phyloP scores from a whole-genome alignment of 352 stramenopile genomes.

The Phytophthora meadii region DNA sequence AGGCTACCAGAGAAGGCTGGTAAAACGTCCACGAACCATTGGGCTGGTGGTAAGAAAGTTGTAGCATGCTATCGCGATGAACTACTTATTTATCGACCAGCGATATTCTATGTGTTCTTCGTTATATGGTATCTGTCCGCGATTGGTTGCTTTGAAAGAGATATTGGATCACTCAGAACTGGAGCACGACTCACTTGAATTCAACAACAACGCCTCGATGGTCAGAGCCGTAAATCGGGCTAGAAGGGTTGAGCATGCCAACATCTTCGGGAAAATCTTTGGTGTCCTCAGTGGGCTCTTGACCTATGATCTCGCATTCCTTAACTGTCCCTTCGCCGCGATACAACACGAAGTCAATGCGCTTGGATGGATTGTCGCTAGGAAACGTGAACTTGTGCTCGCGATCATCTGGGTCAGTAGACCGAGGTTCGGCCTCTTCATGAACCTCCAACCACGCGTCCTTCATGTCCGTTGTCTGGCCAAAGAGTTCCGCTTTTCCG shows the following conservation, averaged over 20 bases:
- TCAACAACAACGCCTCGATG: slow-evolving; percentile 84
- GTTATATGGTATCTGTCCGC: slow-evolving; percentile 1
- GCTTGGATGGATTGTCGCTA: slow-evolving; percentile 83
- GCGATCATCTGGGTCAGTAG: slow-evolving; percentile 48
- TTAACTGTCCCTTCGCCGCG: slow-evolving; percentile 69
- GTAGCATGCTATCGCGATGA: not conserved
- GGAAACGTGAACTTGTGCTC: slow-evolving; percentile 84
- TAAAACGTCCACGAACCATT: slow-evolving; percentile 27
- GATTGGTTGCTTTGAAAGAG: not conserved
- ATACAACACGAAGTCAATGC: slow-evolving; percentile 89
- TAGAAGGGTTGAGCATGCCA: slow-evolving; percentile 79
- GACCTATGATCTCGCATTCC: slow-evolving; percentile 78
- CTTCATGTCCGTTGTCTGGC: slow-evolving; percentile 68
- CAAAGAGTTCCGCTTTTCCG: slow-evolving; percentile 58
- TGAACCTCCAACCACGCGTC: slow-evolving; percentile 81
- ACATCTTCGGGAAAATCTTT: slow-evolving; percentile 59
- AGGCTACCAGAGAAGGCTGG: slow-evolving; percentile 72
- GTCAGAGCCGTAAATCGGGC: slow-evolving; percentile 87
- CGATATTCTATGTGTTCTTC: slow-evolving; percentile 6
- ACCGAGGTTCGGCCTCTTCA: slow-evolving; percentile 66
- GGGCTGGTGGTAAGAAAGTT: slow-evolving; percentile 3
- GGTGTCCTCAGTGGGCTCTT: slow-evolving; percentile 76
- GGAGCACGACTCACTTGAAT: slow-evolving; percentile 42
- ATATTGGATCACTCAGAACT: not conserved
- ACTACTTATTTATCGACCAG: slow-evolving; percentile 1